Conservation (phyloP, 192 early-diverging fungal genomes). For the Coemansia erecta region DNA sequence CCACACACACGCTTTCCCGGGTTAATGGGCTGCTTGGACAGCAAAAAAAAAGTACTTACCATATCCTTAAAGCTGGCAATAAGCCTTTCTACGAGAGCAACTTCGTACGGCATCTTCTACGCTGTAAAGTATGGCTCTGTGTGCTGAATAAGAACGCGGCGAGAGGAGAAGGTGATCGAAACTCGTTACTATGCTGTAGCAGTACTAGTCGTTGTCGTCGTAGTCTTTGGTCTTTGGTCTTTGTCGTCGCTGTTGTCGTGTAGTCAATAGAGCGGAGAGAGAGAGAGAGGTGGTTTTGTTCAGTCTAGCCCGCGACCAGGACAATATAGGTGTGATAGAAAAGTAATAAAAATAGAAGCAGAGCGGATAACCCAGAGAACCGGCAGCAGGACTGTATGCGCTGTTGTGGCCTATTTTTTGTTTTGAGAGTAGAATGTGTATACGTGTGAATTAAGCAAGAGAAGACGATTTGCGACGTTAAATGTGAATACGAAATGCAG, state of each 20-base stretch:
- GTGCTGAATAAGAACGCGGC: neutral
- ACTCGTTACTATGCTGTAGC: neutral
- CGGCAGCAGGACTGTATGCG: slow-evolving; percentile 5
- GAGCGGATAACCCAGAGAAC: slow-evolving; percentile 4
- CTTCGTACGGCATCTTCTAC: slow-evolving; percentile 47
- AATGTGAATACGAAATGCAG: neutral
- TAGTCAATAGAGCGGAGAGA: too few relatives aligned
- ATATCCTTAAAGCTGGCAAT: slow-evolving; percentile 49
- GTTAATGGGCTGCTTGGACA: neutral
- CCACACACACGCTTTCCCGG: too few relatives aligned
- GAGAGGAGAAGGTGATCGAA: too few relatives aligned
- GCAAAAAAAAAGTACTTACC: slow-evolving; percentile 25
- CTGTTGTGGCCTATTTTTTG: neutral
- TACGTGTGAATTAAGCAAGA: neutral
- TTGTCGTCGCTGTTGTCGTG: too few relatives aligned
- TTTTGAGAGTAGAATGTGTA: neutral
- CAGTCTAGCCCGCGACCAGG: neutral
- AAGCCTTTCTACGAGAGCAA: slow-evolving; percentile 50
- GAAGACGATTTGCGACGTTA: neutral
- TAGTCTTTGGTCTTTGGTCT: too few relatives aligned
- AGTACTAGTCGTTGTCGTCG: neutral
- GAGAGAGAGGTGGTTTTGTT: neutral
- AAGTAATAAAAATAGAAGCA: neutral
- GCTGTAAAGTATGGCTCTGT: neutral
- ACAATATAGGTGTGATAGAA: neutral